phyloP scores from a whole-genome alignment of 1,284 basidiomycete species.

The Xanthoconium separans region DNA sequence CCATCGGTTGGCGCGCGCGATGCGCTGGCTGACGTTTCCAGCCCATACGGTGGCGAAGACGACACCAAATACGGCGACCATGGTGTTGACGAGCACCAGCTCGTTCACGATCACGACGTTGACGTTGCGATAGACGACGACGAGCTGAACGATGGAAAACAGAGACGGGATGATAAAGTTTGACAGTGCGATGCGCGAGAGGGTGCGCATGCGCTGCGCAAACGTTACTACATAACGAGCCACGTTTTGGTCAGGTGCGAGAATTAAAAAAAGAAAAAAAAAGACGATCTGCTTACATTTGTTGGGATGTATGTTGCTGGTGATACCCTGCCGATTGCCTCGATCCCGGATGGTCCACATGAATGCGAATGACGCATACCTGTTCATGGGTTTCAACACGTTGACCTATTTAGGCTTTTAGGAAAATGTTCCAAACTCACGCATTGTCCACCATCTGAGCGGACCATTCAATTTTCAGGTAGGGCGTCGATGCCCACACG shows the following conservation, averaged over 20 bases:
- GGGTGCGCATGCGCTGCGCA: slow-evolving; percentile 20
- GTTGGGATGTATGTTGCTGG: slow-evolving; percentile 15
- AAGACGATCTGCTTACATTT: slow-evolving; percentile 1
- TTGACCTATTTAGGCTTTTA: neutral
- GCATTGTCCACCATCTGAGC: slow-evolving; percentile 31
- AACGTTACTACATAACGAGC: slow-evolving; percentile 20
- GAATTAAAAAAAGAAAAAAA: neutral
- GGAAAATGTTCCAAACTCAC: slow-evolving; percentile 12
- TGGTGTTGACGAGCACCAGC: slow-evolving; percentile 26
- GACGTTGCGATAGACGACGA: slow-evolving; percentile 29
- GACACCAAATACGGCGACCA: slow-evolving; percentile 31
- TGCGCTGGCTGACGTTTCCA: slow-evolving; percentile 7
- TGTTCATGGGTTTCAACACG: neutral
- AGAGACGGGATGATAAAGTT: slow-evolving; percentile 32
- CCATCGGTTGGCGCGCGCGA: neutral
- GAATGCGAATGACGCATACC: slow-evolving; percentile 25
- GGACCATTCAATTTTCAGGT: slow-evolving; percentile 37
- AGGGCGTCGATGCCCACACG: slow-evolving; percentile 26
- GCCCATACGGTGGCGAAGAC: slow-evolving; percentile 25
- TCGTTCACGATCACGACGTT: slow-evolving; percentile 26
- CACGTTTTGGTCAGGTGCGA: neutral
- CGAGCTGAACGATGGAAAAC: slow-evolving; percentile 34
- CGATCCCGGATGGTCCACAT: slow-evolving; percentile 23
- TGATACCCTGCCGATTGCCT: slow-evolving; percentile 14
- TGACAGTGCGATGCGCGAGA: slow-evolving; percentile 32